Evolutionary conservation across 805 yeast species (phyloP).

Genomic region (Barnettozyma californica): DNA sequence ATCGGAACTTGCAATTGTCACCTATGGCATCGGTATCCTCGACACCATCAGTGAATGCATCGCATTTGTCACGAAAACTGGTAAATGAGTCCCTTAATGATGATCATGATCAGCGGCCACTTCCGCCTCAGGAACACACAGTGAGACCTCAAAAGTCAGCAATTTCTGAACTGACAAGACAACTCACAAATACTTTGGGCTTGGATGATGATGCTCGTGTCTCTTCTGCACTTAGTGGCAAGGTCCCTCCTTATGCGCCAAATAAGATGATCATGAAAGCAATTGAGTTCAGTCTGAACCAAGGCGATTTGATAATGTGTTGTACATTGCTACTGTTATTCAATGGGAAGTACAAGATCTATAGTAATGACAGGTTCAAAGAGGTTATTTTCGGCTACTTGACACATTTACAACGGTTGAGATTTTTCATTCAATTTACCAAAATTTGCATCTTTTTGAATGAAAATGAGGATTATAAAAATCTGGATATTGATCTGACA

Average conservation of each 20-base stretch:
- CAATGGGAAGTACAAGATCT: slow-evolving; percentile 34
- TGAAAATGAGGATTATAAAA: slow-evolving; percentile 20
- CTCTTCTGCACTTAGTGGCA: slow-evolving; percentile 1
- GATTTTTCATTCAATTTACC: slow-evolving; percentile 54
- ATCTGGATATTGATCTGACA: slow-evolving; percentile 8
- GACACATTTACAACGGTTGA: slow-evolving; percentile 43
- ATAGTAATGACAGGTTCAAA: slow-evolving; percentile 32
- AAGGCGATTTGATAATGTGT: slow-evolving; percentile 62
- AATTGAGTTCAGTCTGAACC: slow-evolving; percentile 47
- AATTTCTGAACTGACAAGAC: slow-evolving; percentile 23
- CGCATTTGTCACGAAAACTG: background rate
- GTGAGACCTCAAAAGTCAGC: slow-evolving; percentile 12
- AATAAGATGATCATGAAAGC: slow-evolving; percentile 44
- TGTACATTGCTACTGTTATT: slow-evolving; percentile 54
- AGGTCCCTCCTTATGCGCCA: slow-evolving; percentile 54
- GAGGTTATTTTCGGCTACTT: slow-evolving; percentile 55
- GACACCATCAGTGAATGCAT: background rate
- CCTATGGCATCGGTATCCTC: background rate
- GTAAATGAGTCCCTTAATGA: background rate
- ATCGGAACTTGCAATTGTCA: slow-evolving; percentile 3
- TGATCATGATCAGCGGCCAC: background rate
- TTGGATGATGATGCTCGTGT: background rate
- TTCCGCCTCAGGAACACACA: background rate
- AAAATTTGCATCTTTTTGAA: slow-evolving; percentile 43
- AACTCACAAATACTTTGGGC: slow-evolving; percentile 15